Evolutionary conservation across 1,139 yeast genomes (phyloP).

Genomic region (Suhomyces guaymorum): DNA sequence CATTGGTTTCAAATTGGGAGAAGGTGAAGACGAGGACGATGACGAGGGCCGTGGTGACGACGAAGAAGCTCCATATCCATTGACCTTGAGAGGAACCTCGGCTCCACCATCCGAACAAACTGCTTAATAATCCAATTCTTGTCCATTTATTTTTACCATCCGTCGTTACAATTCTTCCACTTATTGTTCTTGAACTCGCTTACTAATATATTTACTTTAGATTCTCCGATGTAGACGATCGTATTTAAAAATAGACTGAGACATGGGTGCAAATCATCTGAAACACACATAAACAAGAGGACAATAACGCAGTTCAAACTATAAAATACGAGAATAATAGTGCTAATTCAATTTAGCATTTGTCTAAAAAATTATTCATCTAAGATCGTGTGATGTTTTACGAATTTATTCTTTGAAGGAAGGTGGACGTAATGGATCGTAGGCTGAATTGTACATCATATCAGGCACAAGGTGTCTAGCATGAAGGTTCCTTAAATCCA

Average conservation of each 20-base stretch:
- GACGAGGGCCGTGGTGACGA: constrained; percentile 50
- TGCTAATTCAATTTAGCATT: no score
- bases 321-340: no score
- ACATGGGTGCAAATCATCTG: no score
- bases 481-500: constrained; percentile 29
- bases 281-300: no score
- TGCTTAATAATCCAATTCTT: neutral
- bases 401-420: constrained; percentile 10
- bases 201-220: neutral
- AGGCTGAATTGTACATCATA: constrained; percentile 14
- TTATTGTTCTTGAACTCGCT: neutral
- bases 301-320: no score
- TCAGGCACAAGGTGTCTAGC: constrained; percentile 12
- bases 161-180: constrained; percentile 1
- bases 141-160: neutral
- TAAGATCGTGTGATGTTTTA: no score
- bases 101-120: constrained; percentile 35
- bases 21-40: constrained; percentile 37
- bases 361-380: no score
- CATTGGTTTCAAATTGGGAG: constrained; percentile 72
- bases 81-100: constrained; percentile 48
- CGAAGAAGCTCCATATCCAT: constrained; percentile 38
- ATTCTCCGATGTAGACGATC: no score
- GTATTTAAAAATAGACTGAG: no score
- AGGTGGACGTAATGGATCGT: constrained; percentile 18